phyloP scores from a whole-genome alignment of 2,329 filamentous ascomycete genomes.

The Rhynchosporium graminicola region DNA sequence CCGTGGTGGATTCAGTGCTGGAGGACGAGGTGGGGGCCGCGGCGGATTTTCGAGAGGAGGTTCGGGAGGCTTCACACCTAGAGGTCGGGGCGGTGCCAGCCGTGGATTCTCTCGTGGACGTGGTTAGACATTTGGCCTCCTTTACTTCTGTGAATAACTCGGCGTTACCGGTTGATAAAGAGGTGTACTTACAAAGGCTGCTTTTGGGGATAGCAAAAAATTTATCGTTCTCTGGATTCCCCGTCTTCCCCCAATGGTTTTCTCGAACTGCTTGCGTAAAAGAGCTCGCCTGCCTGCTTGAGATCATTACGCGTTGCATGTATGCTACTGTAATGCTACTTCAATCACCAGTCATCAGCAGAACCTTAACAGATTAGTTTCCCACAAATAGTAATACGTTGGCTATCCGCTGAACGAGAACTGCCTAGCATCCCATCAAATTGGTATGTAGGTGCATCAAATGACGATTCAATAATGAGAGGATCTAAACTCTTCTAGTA shows the following conservation, averaged over 20 bases:
- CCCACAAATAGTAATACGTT: too few relatives aligned
- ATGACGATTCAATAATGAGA: too few relatives aligned
- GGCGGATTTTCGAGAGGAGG: constrained; percentile 42
- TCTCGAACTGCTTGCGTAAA: too few relatives aligned
- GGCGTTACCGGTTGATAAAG: constrained; percentile 34
- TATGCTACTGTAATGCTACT: too few relatives aligned
- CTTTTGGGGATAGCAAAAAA: constrained; percentile 12
- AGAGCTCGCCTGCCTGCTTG: too few relatives aligned
- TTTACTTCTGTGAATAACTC: constrained; percentile 31
- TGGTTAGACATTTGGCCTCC: constrained; percentile 26
- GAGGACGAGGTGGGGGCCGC: constrained; percentile 44
- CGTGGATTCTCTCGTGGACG: constrained; percentile 40
- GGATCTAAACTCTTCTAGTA: too few relatives aligned
- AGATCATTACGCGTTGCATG: neutral
- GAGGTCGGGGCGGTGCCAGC: constrained; percentile 39
- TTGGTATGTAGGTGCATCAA: too few relatives aligned
- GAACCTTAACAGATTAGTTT: too few relatives aligned
- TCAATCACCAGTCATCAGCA: too few relatives aligned
- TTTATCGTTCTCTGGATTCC: neutral
- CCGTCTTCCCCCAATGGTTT: neutral
- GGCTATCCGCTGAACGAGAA: too few relatives aligned
- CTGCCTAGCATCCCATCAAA: too few relatives aligned
- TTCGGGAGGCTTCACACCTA: constrained; percentile 38
- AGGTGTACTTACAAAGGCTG: constrained; percentile 13
- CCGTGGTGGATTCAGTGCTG: constrained; percentile 50